Conservation (phyloP, 2,329 filamentous ascomycete species). For the Sodiomyces alkalinus region DNA sequence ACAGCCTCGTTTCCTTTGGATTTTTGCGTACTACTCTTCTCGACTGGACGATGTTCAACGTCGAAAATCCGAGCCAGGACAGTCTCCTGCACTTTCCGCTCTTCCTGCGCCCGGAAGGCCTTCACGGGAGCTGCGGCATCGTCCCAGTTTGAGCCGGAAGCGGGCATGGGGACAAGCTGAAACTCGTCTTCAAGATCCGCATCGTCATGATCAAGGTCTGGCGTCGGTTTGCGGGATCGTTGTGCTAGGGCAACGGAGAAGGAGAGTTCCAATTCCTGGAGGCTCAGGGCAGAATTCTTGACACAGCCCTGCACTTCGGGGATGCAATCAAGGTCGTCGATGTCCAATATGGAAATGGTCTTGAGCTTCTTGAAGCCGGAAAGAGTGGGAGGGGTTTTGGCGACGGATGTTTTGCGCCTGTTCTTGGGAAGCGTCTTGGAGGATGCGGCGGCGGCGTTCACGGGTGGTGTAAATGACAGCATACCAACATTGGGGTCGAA, state of each 20-base stretch:
- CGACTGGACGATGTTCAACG: constrained; percentile 24
- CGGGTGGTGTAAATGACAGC: neutral
- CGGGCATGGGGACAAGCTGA: constrained; percentile 22
- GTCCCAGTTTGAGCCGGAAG: constrained; percentile 7
- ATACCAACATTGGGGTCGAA: no score
- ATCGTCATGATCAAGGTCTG: constrained; percentile 27
- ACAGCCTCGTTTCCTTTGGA: constrained; percentile 15
- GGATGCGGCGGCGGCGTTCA: no score
- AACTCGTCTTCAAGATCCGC: constrained; percentile 42
- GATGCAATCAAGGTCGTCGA: constrained; percentile 40
- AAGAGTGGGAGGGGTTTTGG: constrained; percentile 33
- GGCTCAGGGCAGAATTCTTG: constrained; percentile 34
- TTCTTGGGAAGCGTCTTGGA: constrained; percentile 13
- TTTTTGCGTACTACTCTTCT: constrained; percentile 18
- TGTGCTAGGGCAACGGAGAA: constrained; percentile 37
- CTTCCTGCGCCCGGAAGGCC: constrained; percentile 32
- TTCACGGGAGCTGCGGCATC: constrained; percentile 23
- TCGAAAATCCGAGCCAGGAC: constrained; percentile 38
- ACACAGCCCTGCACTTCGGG: constrained; percentile 41
- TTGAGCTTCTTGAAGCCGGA: constrained; percentile 41
- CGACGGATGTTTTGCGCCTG: constrained; percentile 17
- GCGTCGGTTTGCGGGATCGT: constrained; percentile 22
- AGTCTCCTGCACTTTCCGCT: constrained; percentile 37
- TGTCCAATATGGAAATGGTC: constrained; percentile 40
- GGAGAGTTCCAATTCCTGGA: constrained; percentile 40